Evolutionary conservation across 768 basidiomycete genomes (phyloP).

Genomic region (Leccinum pellstonianum): DNA sequence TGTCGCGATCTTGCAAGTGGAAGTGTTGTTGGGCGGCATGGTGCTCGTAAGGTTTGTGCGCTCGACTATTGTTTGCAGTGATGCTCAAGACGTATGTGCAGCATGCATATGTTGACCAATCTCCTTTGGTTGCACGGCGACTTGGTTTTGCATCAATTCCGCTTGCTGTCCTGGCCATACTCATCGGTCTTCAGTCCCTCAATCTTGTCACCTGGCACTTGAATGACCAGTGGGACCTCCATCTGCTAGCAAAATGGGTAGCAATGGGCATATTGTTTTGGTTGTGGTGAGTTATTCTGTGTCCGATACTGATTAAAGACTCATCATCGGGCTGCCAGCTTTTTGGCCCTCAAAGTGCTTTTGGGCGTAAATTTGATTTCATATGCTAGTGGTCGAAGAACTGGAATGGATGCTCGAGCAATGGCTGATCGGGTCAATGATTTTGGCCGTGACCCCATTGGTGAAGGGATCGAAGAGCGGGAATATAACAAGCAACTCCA

Average conservation of each 20-base stretch:
- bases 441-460: slow-evolving; percentile 87
- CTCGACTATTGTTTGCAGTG: neutral
- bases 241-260: slow-evolving; percentile 55
- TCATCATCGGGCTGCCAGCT: slow-evolving; percentile 40
- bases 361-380: slow-evolving; percentile 85
- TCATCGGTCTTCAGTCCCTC: slow-evolving; percentile 74
- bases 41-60: slow-evolving; percentile 62
- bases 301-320: neutral
- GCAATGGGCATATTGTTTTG: slow-evolving; percentile 70
- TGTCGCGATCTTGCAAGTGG: slow-evolving; percentile 89
- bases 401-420: slow-evolving; percentile 76
- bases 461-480: slow-evolving; percentile 85
- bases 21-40: slow-evolving; percentile 64
- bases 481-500: slow-evolving; percentile 84
- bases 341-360: slow-evolving; percentile 88
- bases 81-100: slow-evolving; percentile 28
- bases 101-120: slow-evolving; percentile 94
- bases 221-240: slow-evolving; percentile 40
- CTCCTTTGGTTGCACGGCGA: slow-evolving; percentile 89
- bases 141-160: slow-evolving; percentile 94
- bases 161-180: slow-evolving; percentile 76
- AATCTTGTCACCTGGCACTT: slow-evolving; percentile 50
- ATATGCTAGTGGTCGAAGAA: slow-evolving; percentile 72
- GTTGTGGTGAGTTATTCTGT: slow-evolving; percentile 69
- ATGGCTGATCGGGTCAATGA: slow-evolving; percentile 78